Evolutionary conservation across 108 stramenopile genomes (phyloP).

Genomic region (Nitzschia palea): DNA sequence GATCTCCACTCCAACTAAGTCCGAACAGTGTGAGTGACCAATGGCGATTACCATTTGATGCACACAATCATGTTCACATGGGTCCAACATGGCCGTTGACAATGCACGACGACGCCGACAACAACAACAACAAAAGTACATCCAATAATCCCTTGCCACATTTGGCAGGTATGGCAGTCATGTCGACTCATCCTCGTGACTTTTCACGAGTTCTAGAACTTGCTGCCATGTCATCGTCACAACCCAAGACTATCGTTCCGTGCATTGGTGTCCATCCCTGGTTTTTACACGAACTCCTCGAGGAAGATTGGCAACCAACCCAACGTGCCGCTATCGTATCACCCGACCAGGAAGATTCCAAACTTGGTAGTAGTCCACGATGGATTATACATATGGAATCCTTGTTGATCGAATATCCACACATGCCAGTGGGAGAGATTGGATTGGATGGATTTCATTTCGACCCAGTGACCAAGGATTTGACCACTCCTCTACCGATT

Average conservation of each 20-base stretch:
- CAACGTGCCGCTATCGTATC: neutral
- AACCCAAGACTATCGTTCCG: constrained; percentile 42
- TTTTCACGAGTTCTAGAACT: constrained; percentile 46
- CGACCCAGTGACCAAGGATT: constrained; percentile 47
- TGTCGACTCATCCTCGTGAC: constrained; percentile 88
- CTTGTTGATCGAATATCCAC: constrained; percentile 39
- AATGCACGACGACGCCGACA: too few species aligned
- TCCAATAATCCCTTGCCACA: too few species aligned
- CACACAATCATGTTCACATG: constrained; percentile 83
- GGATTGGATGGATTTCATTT: constrained; percentile 84
- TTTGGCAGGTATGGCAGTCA: constrained; percentile 77
- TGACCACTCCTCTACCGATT: constrained; percentile 56
- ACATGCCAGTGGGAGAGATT: constrained; percentile 81
- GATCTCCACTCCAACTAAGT: too few species aligned
- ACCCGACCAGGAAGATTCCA: too few species aligned
- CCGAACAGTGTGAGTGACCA: neutral
- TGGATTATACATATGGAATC: constrained; percentile 57
- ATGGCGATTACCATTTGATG: constrained; percentile 58
- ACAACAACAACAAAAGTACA: neutral
- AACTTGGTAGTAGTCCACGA: constrained; percentile 15
- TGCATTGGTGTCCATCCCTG: constrained; percentile 89
- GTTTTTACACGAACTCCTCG: constrained; percentile 69
- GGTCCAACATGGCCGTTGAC: constrained; percentile 45
- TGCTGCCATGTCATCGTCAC: neutral
- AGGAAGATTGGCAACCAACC: constrained; percentile 26